Evolutionary conservation across 2,329 filamentous ascomycete genomes (phyloP).

Genomic region (Chaetomium sp.): DNA sequence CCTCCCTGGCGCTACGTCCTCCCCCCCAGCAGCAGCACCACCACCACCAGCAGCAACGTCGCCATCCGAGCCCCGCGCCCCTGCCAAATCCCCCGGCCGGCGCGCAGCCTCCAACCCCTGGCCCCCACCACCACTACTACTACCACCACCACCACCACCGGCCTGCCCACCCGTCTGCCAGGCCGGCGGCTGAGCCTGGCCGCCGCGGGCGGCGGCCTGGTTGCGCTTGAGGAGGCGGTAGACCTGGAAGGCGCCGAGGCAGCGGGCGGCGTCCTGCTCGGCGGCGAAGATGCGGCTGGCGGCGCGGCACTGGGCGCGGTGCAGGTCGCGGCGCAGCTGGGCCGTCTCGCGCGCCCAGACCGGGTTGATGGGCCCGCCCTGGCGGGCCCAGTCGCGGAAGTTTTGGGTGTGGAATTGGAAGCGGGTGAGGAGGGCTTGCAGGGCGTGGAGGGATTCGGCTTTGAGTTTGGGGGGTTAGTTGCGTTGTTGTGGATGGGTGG

Average conservation of each 20-base stretch:
- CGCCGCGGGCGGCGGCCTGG: conserved; percentile 39
- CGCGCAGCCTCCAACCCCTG: neutral
- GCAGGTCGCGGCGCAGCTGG: conserved; percentile 53
- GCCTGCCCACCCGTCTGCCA: conserved; percentile 30
- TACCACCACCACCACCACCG: neutral
- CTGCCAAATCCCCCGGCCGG: neutral
- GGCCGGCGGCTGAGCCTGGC: conserved; percentile 29
- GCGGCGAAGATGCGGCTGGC: conserved; percentile 58
- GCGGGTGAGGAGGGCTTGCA: conserved; percentile 49
- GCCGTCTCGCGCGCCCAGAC: conserved; percentile 58
- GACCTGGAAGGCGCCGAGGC: conserved; percentile 59
- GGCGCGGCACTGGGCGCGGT: conserved; percentile 60
- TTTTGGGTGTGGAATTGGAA: conserved; percentile 53
- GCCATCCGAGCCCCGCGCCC: neutral
- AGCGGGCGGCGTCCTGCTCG: conserved; percentile 52
- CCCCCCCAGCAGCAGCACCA: neutral
- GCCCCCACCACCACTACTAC: neutral
- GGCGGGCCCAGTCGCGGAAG: conserved; percentile 57
- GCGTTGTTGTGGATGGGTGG: neutral
- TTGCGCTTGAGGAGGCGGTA: conserved; percentile 51
- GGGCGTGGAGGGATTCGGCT: conserved; percentile 56
- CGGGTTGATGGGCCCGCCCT: conserved; percentile 58
- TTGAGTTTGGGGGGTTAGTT: conserved; percentile 34
- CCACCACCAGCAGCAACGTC: too few relatives aligned
- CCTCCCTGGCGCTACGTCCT: neutral